A percentile compares a stretch with the other conserved stretches of the same genome.
phyloP scores from a whole-genome alignment of 2,329 filamentous ascomycete genomes.

The Aspergillus caelatus region DNA sequence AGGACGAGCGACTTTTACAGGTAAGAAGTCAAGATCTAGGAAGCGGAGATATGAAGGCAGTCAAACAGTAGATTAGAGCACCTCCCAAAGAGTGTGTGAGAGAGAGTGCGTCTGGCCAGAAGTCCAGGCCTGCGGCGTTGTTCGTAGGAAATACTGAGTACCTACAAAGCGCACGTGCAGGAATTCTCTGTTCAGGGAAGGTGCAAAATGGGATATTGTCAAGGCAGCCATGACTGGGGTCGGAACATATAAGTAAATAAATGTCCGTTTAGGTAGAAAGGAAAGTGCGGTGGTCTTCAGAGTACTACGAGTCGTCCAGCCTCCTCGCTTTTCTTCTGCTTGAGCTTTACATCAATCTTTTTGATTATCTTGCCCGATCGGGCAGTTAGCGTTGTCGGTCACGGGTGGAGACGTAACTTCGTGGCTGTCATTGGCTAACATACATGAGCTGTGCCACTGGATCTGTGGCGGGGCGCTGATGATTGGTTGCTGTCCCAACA shows the following conservation, averaged over 20 bases:
- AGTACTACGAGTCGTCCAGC: conserved; percentile 19
- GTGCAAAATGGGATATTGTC: not conserved
- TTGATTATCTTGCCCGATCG: conserved; percentile 12
- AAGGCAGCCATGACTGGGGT: not conserved
- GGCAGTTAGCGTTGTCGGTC: conserved; percentile 3
- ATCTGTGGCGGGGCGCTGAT: not conserved
- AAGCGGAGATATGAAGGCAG: not conserved
- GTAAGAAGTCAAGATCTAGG: not conserved
- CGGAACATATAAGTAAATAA: conserved; percentile 1
- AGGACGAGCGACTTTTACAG: not conserved
- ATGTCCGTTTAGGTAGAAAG: not conserved
- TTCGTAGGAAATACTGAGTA: not conserved
- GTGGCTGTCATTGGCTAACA: conserved; percentile 1
- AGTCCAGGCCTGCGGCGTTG: not conserved
- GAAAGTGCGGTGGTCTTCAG: not conserved
- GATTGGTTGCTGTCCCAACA: not conserved
- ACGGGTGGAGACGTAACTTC: not conserved
- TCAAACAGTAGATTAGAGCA: not conserved
- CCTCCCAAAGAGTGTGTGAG: not conserved
- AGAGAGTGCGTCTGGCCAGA: not conserved
- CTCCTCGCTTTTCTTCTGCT: conserved; percentile 16
- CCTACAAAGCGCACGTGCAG: not conserved
- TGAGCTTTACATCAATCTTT: conserved; percentile 3
- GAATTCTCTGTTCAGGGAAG: not conserved
- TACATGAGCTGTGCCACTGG: not conserved